A percentile compares a stretch with the other conserved stretches of the same genome.
These are phyloP conservation scores for Gynostemma pentaphyllum DNA, from an alignment of 306 rosid genomes.

Conservation along the genomic window DNA sequence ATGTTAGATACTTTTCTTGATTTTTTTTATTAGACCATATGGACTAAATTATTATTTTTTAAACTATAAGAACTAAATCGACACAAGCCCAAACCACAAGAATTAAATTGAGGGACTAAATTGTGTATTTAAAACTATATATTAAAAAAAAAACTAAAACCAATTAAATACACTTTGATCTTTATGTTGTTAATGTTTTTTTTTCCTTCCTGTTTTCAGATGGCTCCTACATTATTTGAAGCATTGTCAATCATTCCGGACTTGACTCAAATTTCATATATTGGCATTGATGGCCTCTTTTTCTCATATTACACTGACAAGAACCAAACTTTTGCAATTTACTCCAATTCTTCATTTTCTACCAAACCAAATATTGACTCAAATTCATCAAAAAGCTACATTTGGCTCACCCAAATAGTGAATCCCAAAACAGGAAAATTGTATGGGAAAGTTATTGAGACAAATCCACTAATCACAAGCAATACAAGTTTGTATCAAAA, in stretches of 20 bases:
- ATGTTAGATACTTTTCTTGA: too few species aligned
- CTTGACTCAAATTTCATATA: conserved; percentile 38
- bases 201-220: conserved; percentile 15
- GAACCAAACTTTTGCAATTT: conserved; percentile 27
- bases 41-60: too few species aligned
- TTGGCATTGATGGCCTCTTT: conserved; percentile 31
- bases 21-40: too few species aligned
- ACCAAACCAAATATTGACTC: too few species aligned
- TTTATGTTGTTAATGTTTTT: too few species aligned
- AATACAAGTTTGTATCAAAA: conserved; percentile 20
- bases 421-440: conserved; percentile 26
- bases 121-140: too few species aligned
- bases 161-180: too few species aligned
- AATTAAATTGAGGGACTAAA: too few species aligned
- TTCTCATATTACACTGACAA: conserved; percentile 27
- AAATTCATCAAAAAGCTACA: neutral
- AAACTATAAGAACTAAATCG: too few species aligned
- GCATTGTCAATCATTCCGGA: conserved; percentile 31
- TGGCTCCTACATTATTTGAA: conserved; percentile 41
- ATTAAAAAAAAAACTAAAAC: too few species aligned
- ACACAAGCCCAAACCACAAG: too few species aligned
- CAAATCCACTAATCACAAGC: neutral
- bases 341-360: conserved; percentile 30
- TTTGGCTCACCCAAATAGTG: conserved; percentile 22
- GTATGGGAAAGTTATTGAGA: conserved; percentile 23